Conservation (phyloP, 768 basidiomycete species). For the Mycena metata region DNA sequence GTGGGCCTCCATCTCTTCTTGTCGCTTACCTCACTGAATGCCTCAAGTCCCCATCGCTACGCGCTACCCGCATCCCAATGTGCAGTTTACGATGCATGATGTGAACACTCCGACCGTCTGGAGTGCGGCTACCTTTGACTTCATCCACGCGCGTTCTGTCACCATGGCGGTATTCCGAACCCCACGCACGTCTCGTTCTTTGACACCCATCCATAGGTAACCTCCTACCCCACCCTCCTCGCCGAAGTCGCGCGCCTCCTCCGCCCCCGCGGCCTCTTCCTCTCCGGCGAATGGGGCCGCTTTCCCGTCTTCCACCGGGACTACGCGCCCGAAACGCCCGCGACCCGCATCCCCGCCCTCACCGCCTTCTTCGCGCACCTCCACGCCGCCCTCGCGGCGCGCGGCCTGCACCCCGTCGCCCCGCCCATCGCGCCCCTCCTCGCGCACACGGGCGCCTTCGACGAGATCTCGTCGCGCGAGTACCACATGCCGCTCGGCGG, state of each 20-base stretch:
- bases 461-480: conserved; percentile 49
- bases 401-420: conserved; percentile 57
- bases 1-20: conserved; percentile 55
- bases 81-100: conserved; percentile 76
- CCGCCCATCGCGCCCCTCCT: conserved; percentile 56
- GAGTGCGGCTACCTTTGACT: conserved; percentile 67
- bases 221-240: conserved; percentile 65
- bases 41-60: conserved; percentile 78
- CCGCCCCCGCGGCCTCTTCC: conserved; percentile 77
- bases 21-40: conserved; percentile 30
- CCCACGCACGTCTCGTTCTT: not conserved
- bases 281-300: conserved; percentile 73
- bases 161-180: conserved; percentile 69
- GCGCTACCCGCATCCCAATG: conserved; percentile 70
- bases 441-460: conserved; percentile 54
- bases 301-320: conserved; percentile 55
- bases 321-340: conserved; percentile 41
- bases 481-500: conserved; percentile 69
- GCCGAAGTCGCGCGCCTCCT: conserved; percentile 74
- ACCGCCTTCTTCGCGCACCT: conserved; percentile 56
- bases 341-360: conserved; percentile 56
- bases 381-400: conserved; percentile 47
- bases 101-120: conserved; percentile 67
- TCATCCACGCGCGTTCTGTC: conserved; percentile 75
- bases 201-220: conserved; percentile 58